These are phyloP conservation scores for Blastobotrys indianensis DNA, from an alignment of 1,139 yeast species.

Conservation along the genomic window DNA sequence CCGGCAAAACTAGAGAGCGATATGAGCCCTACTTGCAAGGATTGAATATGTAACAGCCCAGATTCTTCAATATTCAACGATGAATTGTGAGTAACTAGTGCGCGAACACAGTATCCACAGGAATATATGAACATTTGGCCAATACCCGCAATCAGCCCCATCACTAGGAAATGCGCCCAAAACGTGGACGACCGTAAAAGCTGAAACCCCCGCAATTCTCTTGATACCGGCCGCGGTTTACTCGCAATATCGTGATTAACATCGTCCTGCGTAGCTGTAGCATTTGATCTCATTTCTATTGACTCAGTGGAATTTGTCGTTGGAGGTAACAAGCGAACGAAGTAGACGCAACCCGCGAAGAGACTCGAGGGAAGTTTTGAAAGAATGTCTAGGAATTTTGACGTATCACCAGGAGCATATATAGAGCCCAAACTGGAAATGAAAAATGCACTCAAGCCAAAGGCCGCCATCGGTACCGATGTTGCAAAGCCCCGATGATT, in stretches of 20 bases:
- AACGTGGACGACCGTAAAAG: constrained; percentile 28
- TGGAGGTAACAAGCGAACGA: constrained; percentile 22
- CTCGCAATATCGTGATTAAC: constrained; percentile 6
- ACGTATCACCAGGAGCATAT: constrained; percentile 30
- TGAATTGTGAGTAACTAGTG: constrained; percentile 31
- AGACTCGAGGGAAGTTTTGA: constrained; percentile 30
- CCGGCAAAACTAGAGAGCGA: constrained; percentile 66
- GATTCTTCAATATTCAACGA: constrained; percentile 12
- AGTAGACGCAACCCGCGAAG: constrained; percentile 24
- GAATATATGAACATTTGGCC: constrained; percentile 77
- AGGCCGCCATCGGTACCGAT: constrained; percentile 40
- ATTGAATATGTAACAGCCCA: constrained; percentile 41
- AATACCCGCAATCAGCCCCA: constrained; percentile 62
- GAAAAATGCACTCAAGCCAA: constrained; percentile 38
- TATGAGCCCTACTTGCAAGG: constrained; percentile 65
- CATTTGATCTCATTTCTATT: constrained; percentile 7
- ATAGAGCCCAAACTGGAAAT: constrained; percentile 32
- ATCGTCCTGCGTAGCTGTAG: constrained; percentile 5
- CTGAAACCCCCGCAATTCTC: constrained; percentile 26
- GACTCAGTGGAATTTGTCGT: constrained; percentile 12
- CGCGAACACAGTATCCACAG: constrained; percentile 65
- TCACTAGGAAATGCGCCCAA: constrained; percentile 39
- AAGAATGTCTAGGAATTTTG: constrained; percentile 30
- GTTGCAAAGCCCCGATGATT: constrained; percentile 37
- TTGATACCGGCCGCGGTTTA: neutral